phyloP scores from a whole-genome alignment of 257 asterid species.

The Ocimum tenuiflorum region DNA sequence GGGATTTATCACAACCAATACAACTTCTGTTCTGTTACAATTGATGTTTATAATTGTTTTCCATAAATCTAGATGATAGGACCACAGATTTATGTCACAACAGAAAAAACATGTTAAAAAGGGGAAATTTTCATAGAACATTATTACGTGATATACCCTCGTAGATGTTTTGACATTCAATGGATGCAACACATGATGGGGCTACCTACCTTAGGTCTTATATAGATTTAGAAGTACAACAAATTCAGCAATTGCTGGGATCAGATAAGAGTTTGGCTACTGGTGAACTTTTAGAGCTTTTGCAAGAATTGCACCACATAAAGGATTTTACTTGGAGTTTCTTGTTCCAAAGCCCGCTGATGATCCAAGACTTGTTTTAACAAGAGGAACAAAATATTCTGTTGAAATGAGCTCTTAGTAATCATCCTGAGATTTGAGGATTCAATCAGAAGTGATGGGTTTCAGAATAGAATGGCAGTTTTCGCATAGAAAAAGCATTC shows the following conservation, averaged over 20 bases:
- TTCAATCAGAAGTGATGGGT: not conserved
- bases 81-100: not conserved
- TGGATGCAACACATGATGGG: not conserved
- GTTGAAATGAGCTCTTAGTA: not conserved
- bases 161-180: not conserved
- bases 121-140: not conserved
- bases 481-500: not conserved
- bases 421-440: not conserved
- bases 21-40: conserved; percentile 71
- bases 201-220: not conserved
- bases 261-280: not conserved
- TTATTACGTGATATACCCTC: not conserved
- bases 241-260: not conserved
- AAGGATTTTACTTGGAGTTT: not conserved
- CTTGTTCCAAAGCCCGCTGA: not conserved
- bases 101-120: not conserved
- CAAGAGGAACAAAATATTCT: not conserved
- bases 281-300: not conserved
- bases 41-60: conserved; percentile 36
- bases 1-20: conserved; percentile 59
- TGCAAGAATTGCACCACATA: not conserved
- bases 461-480: not conserved
- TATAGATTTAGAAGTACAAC: not conserved
- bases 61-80: conserved; percentile 22
- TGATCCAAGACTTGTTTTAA: not conserved